Evolutionary conservation across 352 stramenopile species (phyloP).

Genomic region (Saprolegnia parasitica): DNA sequence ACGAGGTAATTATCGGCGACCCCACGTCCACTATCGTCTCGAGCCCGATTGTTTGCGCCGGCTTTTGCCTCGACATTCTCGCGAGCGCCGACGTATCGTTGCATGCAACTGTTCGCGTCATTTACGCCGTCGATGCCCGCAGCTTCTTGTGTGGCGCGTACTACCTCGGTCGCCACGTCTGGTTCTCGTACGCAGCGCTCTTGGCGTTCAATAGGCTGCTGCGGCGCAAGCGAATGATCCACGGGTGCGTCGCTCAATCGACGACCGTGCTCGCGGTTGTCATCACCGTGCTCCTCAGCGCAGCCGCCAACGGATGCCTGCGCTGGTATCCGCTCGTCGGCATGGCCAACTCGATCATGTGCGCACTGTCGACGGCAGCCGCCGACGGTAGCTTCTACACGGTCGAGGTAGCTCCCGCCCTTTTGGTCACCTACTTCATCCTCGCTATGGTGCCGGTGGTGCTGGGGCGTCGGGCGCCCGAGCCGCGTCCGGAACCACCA

Average conservation of each 20-base stretch:
- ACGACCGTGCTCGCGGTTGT: not conserved
- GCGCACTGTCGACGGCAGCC: not conserved
- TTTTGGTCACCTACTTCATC: not conserved
- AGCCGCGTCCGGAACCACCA: not conserved
- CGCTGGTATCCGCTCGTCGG: not conserved
- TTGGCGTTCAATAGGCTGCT: not conserved
- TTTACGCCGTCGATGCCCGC: not conserved
- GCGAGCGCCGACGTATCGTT: not conserved
- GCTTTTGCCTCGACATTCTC: constrained; percentile 2
- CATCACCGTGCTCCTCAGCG: not conserved
- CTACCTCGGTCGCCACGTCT: constrained; percentile 7
- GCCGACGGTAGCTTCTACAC: not conserved
- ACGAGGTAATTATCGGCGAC: constrained; percentile 8
- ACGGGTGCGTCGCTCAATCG: not conserved
- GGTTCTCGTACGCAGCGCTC: not conserved
- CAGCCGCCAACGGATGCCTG: not conserved
- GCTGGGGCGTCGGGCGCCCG: not conserved
- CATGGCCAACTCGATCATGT: not conserved
- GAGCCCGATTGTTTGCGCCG: not conserved
- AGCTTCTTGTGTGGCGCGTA: not conserved
- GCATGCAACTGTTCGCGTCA: not conserved
- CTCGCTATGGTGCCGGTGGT: not conserved
- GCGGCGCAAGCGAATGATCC: not conserved
- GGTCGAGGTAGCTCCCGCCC: not conserved
- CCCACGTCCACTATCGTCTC: not conserved